Evolutionary conservation across 495 filamentous ascomycete species (phyloP).

Genomic region (Rostrohypoxylon terebratum): DNA sequence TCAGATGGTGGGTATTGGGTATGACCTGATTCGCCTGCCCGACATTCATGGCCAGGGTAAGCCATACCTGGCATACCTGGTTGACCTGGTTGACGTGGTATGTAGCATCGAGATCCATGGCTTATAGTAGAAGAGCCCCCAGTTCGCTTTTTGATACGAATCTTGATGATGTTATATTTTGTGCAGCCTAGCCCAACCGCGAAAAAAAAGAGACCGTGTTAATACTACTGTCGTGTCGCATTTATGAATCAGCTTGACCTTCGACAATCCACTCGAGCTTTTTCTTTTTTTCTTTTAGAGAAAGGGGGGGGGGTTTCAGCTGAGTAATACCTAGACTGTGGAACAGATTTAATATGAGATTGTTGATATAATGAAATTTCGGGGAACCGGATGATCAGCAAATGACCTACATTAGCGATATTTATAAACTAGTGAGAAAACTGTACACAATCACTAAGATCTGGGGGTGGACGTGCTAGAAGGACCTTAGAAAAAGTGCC

Average conservation of each 20-base stretch:
- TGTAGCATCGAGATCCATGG: neutral
- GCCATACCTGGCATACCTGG: neutral
- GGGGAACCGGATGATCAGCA: slow-evolving; percentile 4
- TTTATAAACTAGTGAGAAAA: neutral
- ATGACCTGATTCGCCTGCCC: neutral
- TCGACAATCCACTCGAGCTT: neutral
- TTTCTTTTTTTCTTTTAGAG: too few relatives aligned
- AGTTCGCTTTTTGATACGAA: neutral
- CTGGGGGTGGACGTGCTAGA: neutral
- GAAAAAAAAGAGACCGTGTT: neutral
- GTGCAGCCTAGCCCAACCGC: neutral
- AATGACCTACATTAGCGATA: slow-evolving; percentile 1
- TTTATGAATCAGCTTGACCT: neutral
- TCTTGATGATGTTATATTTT: neutral
- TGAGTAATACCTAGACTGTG: too few relatives aligned
- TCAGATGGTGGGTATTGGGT: neutral
- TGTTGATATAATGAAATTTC: neutral
- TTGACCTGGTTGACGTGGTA: too few relatives aligned
- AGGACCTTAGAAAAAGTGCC: too few relatives aligned
- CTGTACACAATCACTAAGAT: neutral
- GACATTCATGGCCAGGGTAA: neutral
- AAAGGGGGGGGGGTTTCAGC: too few relatives aligned
- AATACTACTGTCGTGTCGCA: neutral
- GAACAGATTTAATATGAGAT: neutral
- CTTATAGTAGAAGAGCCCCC: neutral